A percentile compares a stretch with the other conserved stretches of the same genome.
phyloP scores from a whole-genome alignment of 352 stramenopile species.

The Globisporangium lucens region DNA sequence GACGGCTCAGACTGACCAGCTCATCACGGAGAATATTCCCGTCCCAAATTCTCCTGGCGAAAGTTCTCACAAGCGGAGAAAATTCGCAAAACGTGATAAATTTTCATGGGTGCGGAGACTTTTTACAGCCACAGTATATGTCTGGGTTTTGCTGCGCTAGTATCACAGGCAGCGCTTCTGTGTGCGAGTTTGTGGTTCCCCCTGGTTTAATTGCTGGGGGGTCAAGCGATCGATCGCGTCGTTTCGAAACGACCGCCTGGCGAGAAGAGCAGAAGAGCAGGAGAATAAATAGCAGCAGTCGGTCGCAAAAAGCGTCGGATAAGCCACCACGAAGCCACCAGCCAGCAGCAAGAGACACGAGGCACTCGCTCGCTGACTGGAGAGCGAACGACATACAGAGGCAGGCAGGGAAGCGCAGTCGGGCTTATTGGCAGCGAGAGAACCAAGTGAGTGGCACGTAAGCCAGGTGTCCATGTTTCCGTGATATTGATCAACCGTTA shows the following conservation, averaged over 20 bases:
- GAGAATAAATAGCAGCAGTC: slow-evolving; percentile 4
- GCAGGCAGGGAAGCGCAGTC: not conserved
- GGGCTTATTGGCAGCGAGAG: not conserved
- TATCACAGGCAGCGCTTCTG: not conserved
- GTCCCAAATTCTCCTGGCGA: too few species aligned
- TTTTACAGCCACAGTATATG: too few species aligned
- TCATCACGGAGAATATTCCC: too few species aligned
- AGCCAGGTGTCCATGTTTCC: not conserved
- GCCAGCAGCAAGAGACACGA: not conserved
- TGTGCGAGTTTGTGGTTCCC: not conserved
- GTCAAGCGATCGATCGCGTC: not conserved
- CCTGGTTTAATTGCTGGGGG: not conserved
- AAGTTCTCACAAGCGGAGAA: too few species aligned
- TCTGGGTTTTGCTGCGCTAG: not conserved
- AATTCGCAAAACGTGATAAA: too few species aligned
- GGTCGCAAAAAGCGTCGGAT: not conserved
- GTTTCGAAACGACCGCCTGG: slow-evolving; percentile 8
- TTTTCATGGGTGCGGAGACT: too few species aligned
- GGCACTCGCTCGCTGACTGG: not conserved
- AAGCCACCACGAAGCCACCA: not conserved
- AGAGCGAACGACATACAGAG: not conserved
- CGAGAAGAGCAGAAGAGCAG: not conserved
- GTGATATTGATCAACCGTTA: not conserved
- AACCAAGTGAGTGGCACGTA: not conserved
- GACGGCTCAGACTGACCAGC: too few species aligned